Conservation (phyloP, 2,329 filamentous ascomycete species). For the Aspergillus ochraceus region DNA sequence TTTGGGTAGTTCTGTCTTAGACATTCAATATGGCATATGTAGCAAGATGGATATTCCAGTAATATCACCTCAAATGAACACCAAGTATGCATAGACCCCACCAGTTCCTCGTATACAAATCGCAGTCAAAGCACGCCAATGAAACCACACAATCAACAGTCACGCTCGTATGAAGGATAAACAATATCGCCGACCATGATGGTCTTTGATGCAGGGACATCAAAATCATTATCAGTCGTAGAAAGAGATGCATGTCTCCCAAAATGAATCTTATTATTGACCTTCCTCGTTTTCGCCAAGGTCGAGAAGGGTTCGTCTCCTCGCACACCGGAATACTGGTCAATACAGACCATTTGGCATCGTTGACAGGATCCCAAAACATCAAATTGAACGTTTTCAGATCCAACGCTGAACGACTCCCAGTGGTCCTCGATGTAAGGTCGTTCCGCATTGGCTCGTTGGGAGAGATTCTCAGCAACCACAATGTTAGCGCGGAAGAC, state of each 20-base stretch:
- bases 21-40: too few relatives aligned
- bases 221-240: conserved; percentile 21
- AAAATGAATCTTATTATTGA: conserved; percentile 84
- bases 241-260: conserved; percentile 68
- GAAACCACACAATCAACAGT: conserved; percentile 7
- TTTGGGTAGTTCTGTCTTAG: too few relatives aligned
- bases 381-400: conserved; percentile 39
- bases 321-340: conserved; percentile 76
- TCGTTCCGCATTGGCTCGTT: conserved; percentile 46
- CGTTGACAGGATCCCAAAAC: conserved; percentile 81
- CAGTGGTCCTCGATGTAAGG: conserved; percentile 82
- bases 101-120: neutral
- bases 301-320: conserved; percentile 86
- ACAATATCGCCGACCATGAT: conserved; percentile 45
- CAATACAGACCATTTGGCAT: conserved; percentile 95
- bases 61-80: neutral
- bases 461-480: conserved; percentile 56
- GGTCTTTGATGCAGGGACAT: conserved; percentile 21
- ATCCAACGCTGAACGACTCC: conserved; percentile 66
- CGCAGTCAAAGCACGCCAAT: neutral
- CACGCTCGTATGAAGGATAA: conserved; percentile 28
- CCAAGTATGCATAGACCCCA: neutral
- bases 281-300: conserved; percentile 79
- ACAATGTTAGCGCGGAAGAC: conserved; percentile 90
- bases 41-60: too few relatives aligned